A percentile compares a stretch with the other conserved stretches of the same genome.
These are phyloP conservation scores for Sarocladium strictum DNA, from an alignment of 2,329 filamentous ascomycete genomes.

Conservation along the genomic window DNA sequence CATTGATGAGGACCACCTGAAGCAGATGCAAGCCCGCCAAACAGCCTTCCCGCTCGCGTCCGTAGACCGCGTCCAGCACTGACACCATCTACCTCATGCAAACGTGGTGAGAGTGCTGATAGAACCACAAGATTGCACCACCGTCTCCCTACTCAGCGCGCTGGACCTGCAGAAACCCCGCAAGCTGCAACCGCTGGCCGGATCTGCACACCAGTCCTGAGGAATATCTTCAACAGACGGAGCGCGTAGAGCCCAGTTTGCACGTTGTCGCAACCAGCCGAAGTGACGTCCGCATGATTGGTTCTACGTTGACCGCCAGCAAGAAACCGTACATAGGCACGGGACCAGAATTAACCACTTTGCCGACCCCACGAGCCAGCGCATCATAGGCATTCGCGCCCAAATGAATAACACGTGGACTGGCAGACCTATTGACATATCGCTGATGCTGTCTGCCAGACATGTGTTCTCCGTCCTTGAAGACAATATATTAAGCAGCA, in stretches of 20 bases:
- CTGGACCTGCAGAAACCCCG: conserved; percentile 2
- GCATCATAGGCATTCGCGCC: conserved; percentile 9
- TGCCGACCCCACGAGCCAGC: neutral
- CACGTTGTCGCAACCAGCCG: conserved; percentile 3
- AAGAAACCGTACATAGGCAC: neutral
- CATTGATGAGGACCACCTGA: neutral
- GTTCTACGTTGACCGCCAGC: neutral
- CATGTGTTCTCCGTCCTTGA: neutral
- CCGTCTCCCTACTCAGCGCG: neutral
- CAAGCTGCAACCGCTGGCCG: neutral
- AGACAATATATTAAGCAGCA: neutral
- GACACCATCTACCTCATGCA: neutral
- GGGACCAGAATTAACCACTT: neutral
- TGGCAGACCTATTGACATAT: neutral
- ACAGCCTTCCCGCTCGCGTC: conserved; percentile 1
- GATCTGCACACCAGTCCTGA: neutral
- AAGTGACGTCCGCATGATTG: neutral
- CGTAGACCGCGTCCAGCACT: neutral
- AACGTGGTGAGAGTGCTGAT: neutral
- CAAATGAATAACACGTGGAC: conserved; percentile 8
- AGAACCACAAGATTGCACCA: neutral
- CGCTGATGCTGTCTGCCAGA: neutral
- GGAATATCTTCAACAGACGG: neutral
- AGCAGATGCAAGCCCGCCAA: neutral
- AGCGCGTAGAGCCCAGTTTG: neutral